Percentiles rank a stretch among this genome's conserved stretches.
These are phyloP conservation scores for Aquanectria penicillioides DNA, from an alignment of 2,329 filamentous ascomycete species.

Conservation along the genomic window DNA sequence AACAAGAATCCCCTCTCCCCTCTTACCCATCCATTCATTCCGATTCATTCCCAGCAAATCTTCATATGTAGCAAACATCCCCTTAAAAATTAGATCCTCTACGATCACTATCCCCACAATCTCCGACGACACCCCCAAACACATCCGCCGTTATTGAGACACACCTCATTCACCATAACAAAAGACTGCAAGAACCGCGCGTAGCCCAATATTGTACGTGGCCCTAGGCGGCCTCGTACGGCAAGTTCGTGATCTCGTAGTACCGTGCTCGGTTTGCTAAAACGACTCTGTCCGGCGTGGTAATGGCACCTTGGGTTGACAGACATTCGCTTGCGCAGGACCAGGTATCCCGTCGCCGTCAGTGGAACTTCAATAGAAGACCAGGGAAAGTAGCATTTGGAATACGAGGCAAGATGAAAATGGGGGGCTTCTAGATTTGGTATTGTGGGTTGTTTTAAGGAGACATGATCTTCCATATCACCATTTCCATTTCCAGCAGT, in stretches of 20 bases:
- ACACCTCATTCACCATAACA: constrained; percentile 68
- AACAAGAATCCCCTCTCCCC: no score
- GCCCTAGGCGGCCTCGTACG: constrained; percentile 63
- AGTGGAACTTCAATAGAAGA: constrained; percentile 59
- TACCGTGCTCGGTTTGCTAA: constrained; percentile 67
- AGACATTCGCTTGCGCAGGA: constrained; percentile 69
- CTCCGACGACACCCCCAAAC: constrained; percentile 70
- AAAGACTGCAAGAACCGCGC: constrained; percentile 70
- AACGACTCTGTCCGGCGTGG: constrained; percentile 50
- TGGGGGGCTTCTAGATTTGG: constrained; percentile 1
- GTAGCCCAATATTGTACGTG: constrained; percentile 69
- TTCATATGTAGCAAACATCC: no score
- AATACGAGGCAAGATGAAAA: neutral
- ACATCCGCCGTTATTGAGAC: constrained; percentile 70
- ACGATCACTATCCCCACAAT: constrained; percentile 63
- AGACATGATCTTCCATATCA: no score
- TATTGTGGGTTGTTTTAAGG: no score
- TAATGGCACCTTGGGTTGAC: constrained; percentile 66
- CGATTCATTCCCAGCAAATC: no score
- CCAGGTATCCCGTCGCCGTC: constrained; percentile 53
- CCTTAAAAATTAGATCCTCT: no score
- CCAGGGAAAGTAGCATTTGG: constrained; percentile 69
- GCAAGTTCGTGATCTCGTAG: constrained; percentile 63
- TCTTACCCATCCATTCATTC: no score
- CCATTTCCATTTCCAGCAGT: no score